Conservation (phyloP, 192 early-diverging fungal species). For the Thamnidium elegans region DNA sequence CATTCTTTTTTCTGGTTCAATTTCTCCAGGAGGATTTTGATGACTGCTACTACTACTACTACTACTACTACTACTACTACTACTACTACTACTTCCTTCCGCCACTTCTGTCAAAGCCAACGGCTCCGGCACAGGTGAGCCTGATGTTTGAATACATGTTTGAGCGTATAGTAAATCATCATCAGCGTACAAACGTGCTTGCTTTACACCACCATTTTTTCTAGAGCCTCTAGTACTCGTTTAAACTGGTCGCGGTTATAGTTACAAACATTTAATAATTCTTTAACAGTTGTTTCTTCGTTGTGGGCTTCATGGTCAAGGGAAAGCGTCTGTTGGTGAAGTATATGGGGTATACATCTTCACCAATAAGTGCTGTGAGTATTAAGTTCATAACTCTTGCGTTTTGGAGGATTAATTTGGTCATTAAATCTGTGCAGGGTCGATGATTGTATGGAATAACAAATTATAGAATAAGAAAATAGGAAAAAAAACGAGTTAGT, state of each 20-base stretch:
- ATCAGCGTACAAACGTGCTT: conserved; percentile 5
- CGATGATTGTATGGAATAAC: conserved; percentile 12
- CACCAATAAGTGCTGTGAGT: no score
- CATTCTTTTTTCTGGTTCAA: conserved; percentile 14
- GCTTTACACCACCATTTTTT: not conserved
- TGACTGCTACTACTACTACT: not conserved
- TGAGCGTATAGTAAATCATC: conserved; percentile 8
- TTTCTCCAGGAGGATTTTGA: conserved; percentile 5
- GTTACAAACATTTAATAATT: not conserved
- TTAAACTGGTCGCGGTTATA: not conserved
- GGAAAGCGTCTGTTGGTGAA: no score
- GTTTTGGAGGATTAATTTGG: not conserved
- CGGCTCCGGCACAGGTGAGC: conserved; percentile 8
- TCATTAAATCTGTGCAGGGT: conserved; percentile 11
- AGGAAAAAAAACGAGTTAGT: no score
- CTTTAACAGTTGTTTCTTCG: conserved; percentile 5
- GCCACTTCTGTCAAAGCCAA: not conserved
- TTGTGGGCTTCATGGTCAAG: conserved; percentile 5
- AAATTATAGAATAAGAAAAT: not conserved
- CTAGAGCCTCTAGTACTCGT: conserved; percentile 8
- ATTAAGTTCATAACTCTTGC: conserved; percentile 18
- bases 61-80: not conserved
- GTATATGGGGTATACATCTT: no score
- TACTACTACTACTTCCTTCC: conserved; percentile 5
- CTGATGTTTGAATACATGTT: conserved; percentile 13